Conservation (phyloP, 805 yeast species). For the Ogataea haglerorum region DNA sequence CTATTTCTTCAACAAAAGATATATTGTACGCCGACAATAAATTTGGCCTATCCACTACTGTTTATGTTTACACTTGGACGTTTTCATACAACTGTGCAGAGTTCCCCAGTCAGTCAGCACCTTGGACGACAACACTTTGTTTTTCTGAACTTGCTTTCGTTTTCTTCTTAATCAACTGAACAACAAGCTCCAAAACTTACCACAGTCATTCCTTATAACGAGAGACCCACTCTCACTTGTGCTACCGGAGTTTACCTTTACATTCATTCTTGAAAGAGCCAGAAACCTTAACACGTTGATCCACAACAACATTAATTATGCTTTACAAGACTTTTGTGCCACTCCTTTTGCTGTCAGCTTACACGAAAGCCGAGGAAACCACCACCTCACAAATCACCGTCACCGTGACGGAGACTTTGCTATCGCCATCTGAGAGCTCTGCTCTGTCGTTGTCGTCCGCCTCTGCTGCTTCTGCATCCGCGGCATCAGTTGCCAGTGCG, state of each 20-base stretch:
- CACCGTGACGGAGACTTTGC: conserved; percentile 44
- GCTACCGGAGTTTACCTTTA: conserved; percentile 2
- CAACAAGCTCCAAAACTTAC: conserved; percentile 24
- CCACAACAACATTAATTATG: conserved; percentile 14
- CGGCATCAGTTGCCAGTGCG: conserved; percentile 15
- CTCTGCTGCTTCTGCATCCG: conserved; percentile 20
- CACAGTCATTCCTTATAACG: conserved; percentile 31
- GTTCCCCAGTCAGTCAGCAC: conserved; percentile 1
- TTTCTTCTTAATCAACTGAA: conserved; percentile 8
- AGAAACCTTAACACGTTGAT: neutral
- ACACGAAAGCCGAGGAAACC: conserved; percentile 32
- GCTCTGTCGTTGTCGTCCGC: conserved; percentile 25
- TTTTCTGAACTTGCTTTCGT: neutral
- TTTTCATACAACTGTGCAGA: conserved; percentile 8
- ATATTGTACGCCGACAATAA: neutral
- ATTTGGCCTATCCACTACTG: conserved; percentile 2
- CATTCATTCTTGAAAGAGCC: neutral
- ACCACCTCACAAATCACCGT: conserved; percentile 43
- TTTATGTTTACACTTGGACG: conserved; percentile 13
- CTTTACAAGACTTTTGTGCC: conserved; percentile 27
- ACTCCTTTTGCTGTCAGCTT: conserved; percentile 23
- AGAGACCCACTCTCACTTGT: conserved; percentile 7
- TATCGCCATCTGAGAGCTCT: conserved; percentile 44
- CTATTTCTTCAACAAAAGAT: neutral
- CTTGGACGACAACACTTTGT: neutral